A percentile compares a stretch with the other conserved stretches of the same genome.
Evolutionary conservation across 164 flowering plant genomes (phyloP).

Genomic region (Stephania japonica): DNA sequence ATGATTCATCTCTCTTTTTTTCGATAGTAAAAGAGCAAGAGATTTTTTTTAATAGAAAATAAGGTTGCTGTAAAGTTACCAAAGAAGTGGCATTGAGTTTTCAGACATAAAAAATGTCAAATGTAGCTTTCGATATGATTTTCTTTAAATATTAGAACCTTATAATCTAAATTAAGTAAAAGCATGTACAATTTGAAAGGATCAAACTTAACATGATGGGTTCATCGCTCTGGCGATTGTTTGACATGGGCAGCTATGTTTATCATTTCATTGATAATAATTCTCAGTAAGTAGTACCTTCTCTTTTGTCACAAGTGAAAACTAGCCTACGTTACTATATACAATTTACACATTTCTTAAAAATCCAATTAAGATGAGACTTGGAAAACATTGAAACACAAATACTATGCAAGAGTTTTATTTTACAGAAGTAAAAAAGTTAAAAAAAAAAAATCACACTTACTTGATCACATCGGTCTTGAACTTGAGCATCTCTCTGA

Average conservation of each 20-base stretch:
- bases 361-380: too few relatives aligned
- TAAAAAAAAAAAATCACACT: neutral
- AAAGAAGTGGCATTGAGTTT: neutral
- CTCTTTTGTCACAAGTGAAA: too few relatives aligned
- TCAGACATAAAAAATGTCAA: neutral
- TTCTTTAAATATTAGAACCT: neutral
- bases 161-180: neutral
- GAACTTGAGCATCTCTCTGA: slow-evolving; percentile 68
- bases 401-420: too few relatives aligned
- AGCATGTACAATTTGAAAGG: too few relatives aligned
- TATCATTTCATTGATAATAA: neutral
- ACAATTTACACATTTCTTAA: too few relatives aligned
- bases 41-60: neutral
- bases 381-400: too few relatives aligned
- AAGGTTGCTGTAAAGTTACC: neutral
- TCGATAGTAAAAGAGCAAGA: neutral
- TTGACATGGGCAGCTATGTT: neutral
- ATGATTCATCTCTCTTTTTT: too few relatives aligned
- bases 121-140: neutral
- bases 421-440: neutral
- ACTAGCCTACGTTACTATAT: too few relatives aligned
- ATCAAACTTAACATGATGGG: too few relatives aligned
- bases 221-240: neutral
- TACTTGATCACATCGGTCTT: slow-evolving; percentile 66
- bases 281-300: neutral